These are phyloP conservation scores for Gaertneriomyces semiglobifer DNA, from an alignment of 192 early-diverging fungal genomes.

Conservation along the genomic window DNA sequence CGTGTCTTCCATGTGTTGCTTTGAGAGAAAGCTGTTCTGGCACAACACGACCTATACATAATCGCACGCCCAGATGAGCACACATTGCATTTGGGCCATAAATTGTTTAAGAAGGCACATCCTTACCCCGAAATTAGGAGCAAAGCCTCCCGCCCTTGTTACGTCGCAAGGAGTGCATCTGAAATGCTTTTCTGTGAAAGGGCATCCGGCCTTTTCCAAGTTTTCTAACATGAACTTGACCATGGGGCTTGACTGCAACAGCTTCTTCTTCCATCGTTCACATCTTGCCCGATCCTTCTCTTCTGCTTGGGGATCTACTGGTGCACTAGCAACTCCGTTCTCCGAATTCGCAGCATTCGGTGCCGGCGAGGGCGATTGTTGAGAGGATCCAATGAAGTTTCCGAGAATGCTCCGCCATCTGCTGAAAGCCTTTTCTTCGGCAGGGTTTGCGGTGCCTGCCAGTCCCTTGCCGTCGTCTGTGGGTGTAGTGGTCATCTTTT, in stretches of 20 bases:
- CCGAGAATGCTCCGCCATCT: no score
- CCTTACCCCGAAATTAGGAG: slow-evolving; percentile 62
- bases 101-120: background rate
- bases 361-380: no score
- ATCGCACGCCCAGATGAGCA: slow-evolving; percentile 1
- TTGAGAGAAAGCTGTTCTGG: slow-evolving; percentile 74
- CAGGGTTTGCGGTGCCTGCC: no score
- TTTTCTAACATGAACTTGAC: slow-evolving; percentile 84
- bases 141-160: slow-evolving; percentile 82
- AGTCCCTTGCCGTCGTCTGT: no score
- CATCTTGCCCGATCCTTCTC: slow-evolving; percentile 50
- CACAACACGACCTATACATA: slow-evolving; percentile 67
- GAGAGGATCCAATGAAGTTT: no score
- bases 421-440: no score
- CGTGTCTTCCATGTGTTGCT: slow-evolving; percentile 84
- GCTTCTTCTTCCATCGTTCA: slow-evolving; percentile 72
- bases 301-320: slow-evolving; percentile 13
- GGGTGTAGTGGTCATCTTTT: no score
- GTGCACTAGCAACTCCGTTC: no score
- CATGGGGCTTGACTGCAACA: slow-evolving; percentile 74
- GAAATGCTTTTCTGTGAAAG: slow-evolving; percentile 58
- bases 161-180: slow-evolving; percentile 79
- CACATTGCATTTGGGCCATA: background rate
- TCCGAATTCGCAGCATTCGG: no score
- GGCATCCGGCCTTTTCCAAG: slow-evolving; percentile 65